Base-by-base conservation (phyloP, 495 filamentous ascomycete species). In the Thozetella sp. region DNA sequence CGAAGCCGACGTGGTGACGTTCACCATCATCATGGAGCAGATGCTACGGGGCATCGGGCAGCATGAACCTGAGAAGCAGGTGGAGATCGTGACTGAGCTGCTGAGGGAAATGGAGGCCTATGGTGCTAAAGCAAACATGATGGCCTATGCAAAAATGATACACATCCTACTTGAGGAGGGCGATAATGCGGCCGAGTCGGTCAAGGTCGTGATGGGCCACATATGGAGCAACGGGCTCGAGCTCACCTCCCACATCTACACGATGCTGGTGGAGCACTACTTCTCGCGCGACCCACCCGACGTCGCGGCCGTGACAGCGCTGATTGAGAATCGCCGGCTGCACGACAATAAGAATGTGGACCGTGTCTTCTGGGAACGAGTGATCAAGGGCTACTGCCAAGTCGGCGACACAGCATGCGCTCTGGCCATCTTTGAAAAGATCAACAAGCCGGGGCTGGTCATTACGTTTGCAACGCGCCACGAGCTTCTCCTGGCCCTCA, bases 221-320 rank as follows among this genome's bases (percentile, higher is more conserved):
- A 89, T 94, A 76, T 71, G 72, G 60, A 45, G 54, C 2, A 66
- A 75, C 48, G 77, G 77, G 10, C 60, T 90, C 25, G 70, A 79
- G 62, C 78, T 86, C 0, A 80, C 79, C 2, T 63, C 80, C 3
- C 81, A 89, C 55, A 82, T 92, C 64, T 90, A 89, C 77, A 90
- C 90, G 24, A 86, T 86, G 64, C 77, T 93, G 9, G 66, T 88
- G n/a, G 80, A 84, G n/a, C 73, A 88, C 72, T 86, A 87, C 71
- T 92, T 92, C 67, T 40, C 69, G 2, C 77, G 67, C 60, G 51
- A 67, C n/a, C 81, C 83, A 10, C 86, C 88, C 1, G 76, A 90
- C 64, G 62, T 88, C 24, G 71, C 67, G 1, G 84, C 83, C 22
- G 79, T 91, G 26, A 79, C 83, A 22, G 56, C 73, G 10, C 71